These are phyloP conservation scores for Spathaspora sp. DNA, from an alignment of 1,139 yeast species.

Conservation along the genomic window DNA sequence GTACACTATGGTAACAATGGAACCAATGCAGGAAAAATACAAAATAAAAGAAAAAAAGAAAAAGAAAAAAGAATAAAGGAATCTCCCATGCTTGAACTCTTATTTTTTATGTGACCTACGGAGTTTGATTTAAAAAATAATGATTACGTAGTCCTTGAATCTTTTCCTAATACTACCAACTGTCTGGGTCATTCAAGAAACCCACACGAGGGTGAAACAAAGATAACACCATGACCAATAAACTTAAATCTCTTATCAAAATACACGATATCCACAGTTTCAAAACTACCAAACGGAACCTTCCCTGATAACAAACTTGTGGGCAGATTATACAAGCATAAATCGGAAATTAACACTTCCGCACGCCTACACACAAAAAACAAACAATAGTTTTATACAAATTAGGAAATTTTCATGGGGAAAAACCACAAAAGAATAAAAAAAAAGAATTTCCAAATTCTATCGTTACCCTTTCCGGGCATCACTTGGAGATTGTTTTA, in stretches of 20 bases:
- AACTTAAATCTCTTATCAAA: too few relatives aligned
- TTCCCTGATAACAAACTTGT: too few relatives aligned
- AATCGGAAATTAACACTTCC: not conserved
- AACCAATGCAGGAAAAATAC: too few relatives aligned
- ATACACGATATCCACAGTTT: too few relatives aligned
- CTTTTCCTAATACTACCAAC: too few relatives aligned
- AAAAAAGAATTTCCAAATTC: not conserved
- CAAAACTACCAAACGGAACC: too few relatives aligned
- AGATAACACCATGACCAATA: too few relatives aligned
- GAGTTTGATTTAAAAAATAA: not conserved
- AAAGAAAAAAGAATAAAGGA: too few relatives aligned
- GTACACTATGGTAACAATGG: too few relatives aligned
- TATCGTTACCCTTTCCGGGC: not conserved
- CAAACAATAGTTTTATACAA: not conserved
- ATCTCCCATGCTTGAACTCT: not conserved
- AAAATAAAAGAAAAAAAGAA: too few relatives aligned
- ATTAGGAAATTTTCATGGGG: not conserved
- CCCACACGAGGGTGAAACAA: not conserved
- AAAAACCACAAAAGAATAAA: too few relatives aligned
- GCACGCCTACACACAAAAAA: too few relatives aligned
- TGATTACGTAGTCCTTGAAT: not conserved
- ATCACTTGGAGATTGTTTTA: not conserved
- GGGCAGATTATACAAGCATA: not conserved
- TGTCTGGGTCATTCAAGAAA: not conserved
- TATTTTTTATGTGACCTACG: conserved; percentile 1